Conservation (phyloP, 2,329 filamentous ascomycete species). For the Fonsecaea erecta region DNA sequence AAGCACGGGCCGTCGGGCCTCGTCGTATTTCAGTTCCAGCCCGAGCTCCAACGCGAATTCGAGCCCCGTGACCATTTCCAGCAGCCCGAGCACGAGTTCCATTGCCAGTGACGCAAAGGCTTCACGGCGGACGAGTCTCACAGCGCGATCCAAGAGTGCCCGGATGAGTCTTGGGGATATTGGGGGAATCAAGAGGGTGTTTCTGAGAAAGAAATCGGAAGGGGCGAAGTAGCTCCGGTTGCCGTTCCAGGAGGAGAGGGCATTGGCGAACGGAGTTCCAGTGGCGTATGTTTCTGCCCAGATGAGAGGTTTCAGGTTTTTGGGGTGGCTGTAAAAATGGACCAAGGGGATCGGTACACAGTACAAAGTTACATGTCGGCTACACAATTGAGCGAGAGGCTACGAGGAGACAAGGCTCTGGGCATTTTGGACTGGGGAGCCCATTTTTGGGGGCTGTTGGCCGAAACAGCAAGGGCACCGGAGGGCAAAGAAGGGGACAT, state of each 20-base stretch:
- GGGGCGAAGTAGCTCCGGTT: constrained; percentile 3
- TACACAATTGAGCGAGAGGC: neutral
- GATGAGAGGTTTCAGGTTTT: neutral
- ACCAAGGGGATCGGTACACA: constrained; percentile 2
- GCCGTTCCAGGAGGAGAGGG: neutral
- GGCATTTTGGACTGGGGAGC: neutral
- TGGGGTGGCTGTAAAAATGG: neutral
- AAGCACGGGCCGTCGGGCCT: constrained; percentile 13
- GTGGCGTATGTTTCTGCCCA: neutral
- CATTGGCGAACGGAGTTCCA: neutral
- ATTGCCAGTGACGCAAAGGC: constrained; percentile 18
- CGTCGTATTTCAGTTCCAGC: constrained; percentile 18
- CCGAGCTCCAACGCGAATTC: constrained; percentile 21
- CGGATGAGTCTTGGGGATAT: constrained; percentile 37
- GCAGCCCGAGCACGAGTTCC: constrained; percentile 24
- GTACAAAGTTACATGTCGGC: constrained; percentile 4
- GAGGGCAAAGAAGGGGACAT: neutral
- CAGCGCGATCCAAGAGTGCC: constrained; percentile 18
- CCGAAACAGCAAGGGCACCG: no score
- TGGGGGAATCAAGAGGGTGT: constrained; percentile 37
- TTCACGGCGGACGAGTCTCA: constrained; percentile 16
- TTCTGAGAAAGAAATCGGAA: constrained; percentile 35
- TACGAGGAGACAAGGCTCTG: neutral
- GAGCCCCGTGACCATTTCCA: constrained; percentile 23
- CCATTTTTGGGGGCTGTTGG: neutral